phyloP scores from a whole-genome alignment of 345 rosid species.

The Turnera subulata region DNA sequence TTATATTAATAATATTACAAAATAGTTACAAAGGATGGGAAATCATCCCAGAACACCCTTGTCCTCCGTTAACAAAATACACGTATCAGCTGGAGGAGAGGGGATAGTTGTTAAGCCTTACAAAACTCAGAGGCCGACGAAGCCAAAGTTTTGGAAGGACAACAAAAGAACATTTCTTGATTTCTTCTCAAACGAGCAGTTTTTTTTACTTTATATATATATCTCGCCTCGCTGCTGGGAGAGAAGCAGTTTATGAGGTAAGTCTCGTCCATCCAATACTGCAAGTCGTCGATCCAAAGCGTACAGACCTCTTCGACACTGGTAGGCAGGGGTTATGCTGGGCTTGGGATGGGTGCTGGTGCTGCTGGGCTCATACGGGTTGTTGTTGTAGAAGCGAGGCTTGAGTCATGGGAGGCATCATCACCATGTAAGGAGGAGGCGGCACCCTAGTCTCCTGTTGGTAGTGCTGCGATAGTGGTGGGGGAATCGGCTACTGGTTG shows the following conservation, averaged over 20 bases:
- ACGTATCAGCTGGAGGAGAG: too few relatives aligned
- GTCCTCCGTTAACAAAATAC: neutral
- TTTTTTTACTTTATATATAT: neutral
- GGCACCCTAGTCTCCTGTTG: constrained; percentile 19
- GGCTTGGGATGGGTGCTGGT: constrained; percentile 25
- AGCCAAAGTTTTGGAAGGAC: too few relatives aligned
- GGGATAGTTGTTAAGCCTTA: too few relatives aligned
- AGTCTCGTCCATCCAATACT: constrained; percentile 92
- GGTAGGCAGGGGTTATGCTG: constrained; percentile 34
- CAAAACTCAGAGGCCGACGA: too few relatives aligned
- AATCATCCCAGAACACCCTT: too few relatives aligned
- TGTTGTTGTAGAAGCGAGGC: constrained; percentile 37
- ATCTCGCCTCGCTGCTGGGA: constrained; percentile 73
- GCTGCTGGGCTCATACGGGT: constrained; percentile 55
- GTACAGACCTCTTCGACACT: too few relatives aligned
- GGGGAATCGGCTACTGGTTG: constrained; percentile 51
- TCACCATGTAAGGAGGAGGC: constrained; percentile 52
- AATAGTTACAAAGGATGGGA: too few relatives aligned
- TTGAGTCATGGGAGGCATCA: constrained; percentile 37
- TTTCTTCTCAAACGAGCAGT: too few relatives aligned
- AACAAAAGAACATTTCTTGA: too few relatives aligned
- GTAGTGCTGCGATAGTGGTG: constrained; percentile 40
- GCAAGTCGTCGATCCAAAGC: constrained; percentile 93
- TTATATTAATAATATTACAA: too few relatives aligned
- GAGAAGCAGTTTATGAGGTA: constrained; percentile 56